phyloP scores from a whole-genome alignment of 2,329 filamentous ascomycete genomes.

The Dactylella cylindrospora region DNA sequence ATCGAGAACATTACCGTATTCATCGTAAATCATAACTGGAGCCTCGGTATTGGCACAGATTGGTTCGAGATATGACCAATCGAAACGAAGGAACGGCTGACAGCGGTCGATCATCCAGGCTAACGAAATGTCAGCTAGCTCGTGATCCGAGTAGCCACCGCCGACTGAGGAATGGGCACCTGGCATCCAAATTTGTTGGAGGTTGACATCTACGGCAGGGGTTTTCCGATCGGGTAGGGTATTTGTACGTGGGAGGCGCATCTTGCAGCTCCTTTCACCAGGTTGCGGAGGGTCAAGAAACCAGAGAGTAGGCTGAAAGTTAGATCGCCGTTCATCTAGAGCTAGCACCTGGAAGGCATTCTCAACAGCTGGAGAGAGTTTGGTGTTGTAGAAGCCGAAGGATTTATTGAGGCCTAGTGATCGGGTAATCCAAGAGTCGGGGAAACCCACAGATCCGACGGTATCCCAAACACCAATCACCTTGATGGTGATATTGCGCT shows the following conservation, averaged over 20 bases:
- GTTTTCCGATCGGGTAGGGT: slow-evolving; percentile 21
- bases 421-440: slow-evolving; percentile 43
- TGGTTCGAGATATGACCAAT: slow-evolving; percentile 50
- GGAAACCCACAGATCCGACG: slow-evolving; percentile 51
- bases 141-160: slow-evolving; percentile 57
- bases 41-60: slow-evolving; percentile 36
- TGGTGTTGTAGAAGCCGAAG: slow-evolving; percentile 41
- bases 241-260: slow-evolving; percentile 45
- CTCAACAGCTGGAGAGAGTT: slow-evolving; percentile 52
- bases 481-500: slow-evolving; percentile 41
- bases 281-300: slow-evolving; percentile 20
- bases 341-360: slow-evolving; percentile 62
- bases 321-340: slow-evolving; percentile 57
- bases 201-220: slow-evolving; percentile 36
- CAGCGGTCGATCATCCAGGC: slow-evolving; percentile 59
- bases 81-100: slow-evolving; percentile 51
- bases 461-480: slow-evolving; percentile 58
- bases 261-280: slow-evolving; percentile 46
- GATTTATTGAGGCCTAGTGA: slow-evolving; percentile 24
- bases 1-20: slow-evolving; percentile 20
- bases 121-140: slow-evolving; percentile 56
- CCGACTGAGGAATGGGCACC: slow-evolving; percentile 55
- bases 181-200: slow-evolving; percentile 40
- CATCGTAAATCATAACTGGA: slow-evolving; percentile 21
- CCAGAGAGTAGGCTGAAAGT: slow-evolving; percentile 35